These are phyloP conservation scores for Cymodocea nodosa DNA, from an alignment of 116 monocot genomes.

Conservation along the genomic window DNA sequence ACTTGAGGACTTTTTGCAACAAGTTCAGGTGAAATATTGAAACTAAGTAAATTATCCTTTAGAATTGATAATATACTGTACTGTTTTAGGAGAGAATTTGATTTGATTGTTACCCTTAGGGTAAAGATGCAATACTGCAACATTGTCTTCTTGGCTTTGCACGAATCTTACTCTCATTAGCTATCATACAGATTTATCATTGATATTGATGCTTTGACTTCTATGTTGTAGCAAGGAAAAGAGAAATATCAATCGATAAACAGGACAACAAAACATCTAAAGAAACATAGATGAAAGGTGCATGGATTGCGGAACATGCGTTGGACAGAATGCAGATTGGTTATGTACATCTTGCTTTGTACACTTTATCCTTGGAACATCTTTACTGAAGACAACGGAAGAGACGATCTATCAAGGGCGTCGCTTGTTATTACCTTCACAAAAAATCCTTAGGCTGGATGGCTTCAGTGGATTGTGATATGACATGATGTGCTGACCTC, in stretches of 20 bases:
- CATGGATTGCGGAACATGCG: too few relatives aligned
- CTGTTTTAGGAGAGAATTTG: not conserved
- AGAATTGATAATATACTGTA: not conserved
- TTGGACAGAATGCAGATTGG: too few relatives aligned
- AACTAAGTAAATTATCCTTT: not conserved
- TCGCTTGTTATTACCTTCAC: too few relatives aligned
- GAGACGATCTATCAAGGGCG: too few relatives aligned
- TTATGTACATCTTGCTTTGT: too few relatives aligned
- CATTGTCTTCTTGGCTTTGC: not conserved
- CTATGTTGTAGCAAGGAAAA: not conserved
- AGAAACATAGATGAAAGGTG: too few relatives aligned
- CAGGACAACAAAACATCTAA: too few relatives aligned
- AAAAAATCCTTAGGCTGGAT: too few relatives aligned
- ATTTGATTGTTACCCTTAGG: not conserved
- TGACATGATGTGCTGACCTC: too few relatives aligned
- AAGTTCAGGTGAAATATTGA: conserved; percentile 22
- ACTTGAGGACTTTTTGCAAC: conserved; percentile 40
- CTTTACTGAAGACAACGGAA: too few relatives aligned
- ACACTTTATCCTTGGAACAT: too few relatives aligned
- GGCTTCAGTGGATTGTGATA: too few relatives aligned
- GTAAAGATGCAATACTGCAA: not conserved
- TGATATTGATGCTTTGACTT: not conserved
- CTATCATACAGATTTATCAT: not conserved
- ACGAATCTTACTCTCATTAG: not conserved
- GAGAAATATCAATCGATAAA: not conserved